These are phyloP conservation scores for Hyaloscypha variabilis DNA, from an alignment of 495 filamentous ascomycete species.

Conservation along the genomic window DNA sequence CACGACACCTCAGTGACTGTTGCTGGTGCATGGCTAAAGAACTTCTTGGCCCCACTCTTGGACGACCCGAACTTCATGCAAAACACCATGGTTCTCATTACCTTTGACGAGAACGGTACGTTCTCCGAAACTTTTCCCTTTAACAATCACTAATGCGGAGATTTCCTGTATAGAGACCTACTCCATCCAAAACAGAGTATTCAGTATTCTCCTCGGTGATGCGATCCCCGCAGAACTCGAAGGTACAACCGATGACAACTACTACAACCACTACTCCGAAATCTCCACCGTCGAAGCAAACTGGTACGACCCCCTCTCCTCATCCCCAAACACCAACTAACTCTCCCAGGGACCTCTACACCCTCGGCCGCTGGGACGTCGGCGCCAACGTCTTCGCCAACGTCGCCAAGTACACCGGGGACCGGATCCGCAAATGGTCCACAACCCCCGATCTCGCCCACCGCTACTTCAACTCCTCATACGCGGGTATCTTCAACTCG, in stretches of 20 bases:
- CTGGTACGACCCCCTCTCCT: slow-evolving; percentile 16
- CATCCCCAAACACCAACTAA: neutral
- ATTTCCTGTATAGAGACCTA: slow-evolving; percentile 40
- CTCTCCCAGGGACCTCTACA: slow-evolving; percentile 27
- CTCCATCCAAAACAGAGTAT: slow-evolving; percentile 57
- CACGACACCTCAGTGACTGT: slow-evolving; percentile 69
- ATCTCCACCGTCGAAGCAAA: slow-evolving; percentile 68
- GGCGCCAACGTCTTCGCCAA: slow-evolving; percentile 55
- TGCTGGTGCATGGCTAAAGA: slow-evolving; percentile 58
- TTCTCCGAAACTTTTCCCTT: neutral
- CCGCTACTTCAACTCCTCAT: slow-evolving; percentile 51
- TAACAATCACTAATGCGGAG: neutral
- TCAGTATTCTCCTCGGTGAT: slow-evolving; percentile 66
- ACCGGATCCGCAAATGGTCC: slow-evolving; percentile 38
- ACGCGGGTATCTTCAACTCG: slow-evolving; percentile 48
- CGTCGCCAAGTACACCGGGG: slow-evolving; percentile 47
- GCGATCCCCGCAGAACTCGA: slow-evolving; percentile 58
- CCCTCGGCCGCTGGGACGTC: slow-evolving; percentile 51
- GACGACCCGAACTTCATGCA: slow-evolving; percentile 67
- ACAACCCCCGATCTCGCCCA: slow-evolving; percentile 25
- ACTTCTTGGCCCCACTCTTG: slow-evolving; percentile 65
- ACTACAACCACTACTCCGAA: slow-evolving; percentile 73
- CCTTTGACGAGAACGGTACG: slow-evolving; percentile 63
- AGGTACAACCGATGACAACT: slow-evolving; percentile 64
- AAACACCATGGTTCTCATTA: slow-evolving; percentile 67